These are phyloP conservation scores for Claviceps pazoutovae DNA, from an alignment of 2,329 filamentous ascomycete genomes.

Conservation along the genomic window DNA sequence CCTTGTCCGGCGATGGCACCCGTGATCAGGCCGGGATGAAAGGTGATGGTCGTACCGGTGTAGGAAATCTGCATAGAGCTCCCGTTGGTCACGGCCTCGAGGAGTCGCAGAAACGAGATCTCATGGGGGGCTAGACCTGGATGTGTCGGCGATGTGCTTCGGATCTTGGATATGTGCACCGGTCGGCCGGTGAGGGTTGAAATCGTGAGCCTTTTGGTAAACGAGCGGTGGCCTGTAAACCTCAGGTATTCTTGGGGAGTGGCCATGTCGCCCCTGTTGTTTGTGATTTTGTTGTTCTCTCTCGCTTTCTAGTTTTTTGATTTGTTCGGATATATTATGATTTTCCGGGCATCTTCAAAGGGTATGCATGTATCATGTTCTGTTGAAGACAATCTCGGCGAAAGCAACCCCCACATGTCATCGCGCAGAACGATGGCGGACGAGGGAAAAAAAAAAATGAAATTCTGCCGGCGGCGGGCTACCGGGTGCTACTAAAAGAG, in stretches of 20 bases:
- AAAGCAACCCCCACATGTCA: neutral
- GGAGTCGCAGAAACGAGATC: constrained; percentile 85
- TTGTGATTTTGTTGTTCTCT: neutral
- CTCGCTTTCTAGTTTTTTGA: neutral
- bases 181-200: constrained; percentile 82
- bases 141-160: constrained; percentile 68
- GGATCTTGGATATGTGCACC: constrained; percentile 87
- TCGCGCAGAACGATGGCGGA: neutral
- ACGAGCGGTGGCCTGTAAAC: constrained; percentile 73
- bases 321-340: neutral
- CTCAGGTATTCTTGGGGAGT: constrained; percentile 44
- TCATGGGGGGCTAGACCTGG: constrained; percentile 87
- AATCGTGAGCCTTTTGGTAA: constrained; percentile 73
- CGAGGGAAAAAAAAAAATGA: constrained; percentile 11
- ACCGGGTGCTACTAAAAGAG: neutral
- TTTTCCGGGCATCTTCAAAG: neutral
- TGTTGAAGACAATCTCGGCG: neutral
- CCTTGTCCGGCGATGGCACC: constrained; percentile 67
- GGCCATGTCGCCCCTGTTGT: constrained; percentile 15
- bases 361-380: neutral
- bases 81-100: constrained; percentile 92
- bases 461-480: constrained; percentile 19
- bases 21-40: constrained; percentile 83
- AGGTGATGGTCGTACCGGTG: constrained; percentile 85
- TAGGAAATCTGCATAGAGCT: constrained; percentile 90